Evolutionary conservation across 768 basidiomycete species (phyloP).

Genomic region (Melanogaster broomeanus): DNA sequence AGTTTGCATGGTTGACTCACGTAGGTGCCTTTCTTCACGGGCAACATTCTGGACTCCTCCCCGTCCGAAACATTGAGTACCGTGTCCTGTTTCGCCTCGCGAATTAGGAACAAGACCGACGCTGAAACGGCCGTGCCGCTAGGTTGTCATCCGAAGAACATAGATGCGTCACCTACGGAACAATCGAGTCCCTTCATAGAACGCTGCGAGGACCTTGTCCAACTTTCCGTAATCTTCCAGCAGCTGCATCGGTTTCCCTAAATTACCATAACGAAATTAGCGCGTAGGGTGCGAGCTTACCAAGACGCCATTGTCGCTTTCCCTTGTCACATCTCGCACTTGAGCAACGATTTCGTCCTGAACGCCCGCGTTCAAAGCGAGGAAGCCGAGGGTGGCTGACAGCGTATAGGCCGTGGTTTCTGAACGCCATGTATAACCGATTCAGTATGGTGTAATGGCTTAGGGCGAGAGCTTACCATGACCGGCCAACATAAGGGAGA

Average conservation of each 20-base stretch:
- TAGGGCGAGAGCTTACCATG: conserved; percentile 41
- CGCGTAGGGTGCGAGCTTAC: conserved; percentile 8
- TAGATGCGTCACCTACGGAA: conserved; percentile 27
- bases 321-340: conserved; percentile 25
- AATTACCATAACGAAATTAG: neutral
- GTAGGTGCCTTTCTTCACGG: conserved; percentile 22
- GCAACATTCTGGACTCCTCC: conserved; percentile 17
- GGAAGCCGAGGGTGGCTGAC: conserved; percentile 33
- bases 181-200: conserved; percentile 35
- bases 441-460: neutral
- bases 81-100: conserved; percentile 31
- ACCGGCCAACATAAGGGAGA: conserved; percentile 55
- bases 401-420: conserved; percentile 37
- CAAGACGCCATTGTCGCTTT: conserved; percentile 13
- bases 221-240: conserved; percentile 29
- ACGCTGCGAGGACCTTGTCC: conserved; percentile 29
- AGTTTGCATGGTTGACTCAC: conserved; percentile 6
- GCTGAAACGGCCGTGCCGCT: conserved; percentile 18
- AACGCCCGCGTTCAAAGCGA: conserved; percentile 28
- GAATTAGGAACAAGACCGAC: conserved; percentile 28
- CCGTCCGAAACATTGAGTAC: conserved; percentile 18
- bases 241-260: conserved; percentile 1
- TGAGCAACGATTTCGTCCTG: conserved; percentile 36
- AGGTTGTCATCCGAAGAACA: neutral
- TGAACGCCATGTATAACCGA: conserved; percentile 5